Conservation (phyloP, 306 rosid genomes). For the Cucumis hystrix region DNA sequence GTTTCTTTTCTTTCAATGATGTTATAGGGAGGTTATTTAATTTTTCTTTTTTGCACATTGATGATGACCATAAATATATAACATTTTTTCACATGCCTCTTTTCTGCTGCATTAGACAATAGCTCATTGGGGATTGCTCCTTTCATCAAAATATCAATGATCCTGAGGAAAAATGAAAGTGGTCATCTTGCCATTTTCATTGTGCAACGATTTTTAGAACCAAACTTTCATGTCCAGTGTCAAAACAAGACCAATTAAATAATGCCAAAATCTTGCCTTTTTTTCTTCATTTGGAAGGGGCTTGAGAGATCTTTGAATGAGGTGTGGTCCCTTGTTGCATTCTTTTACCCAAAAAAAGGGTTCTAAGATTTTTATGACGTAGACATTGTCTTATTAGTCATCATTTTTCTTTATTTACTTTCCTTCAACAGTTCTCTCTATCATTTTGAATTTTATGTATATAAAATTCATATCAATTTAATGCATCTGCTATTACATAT, state of each 20-base stretch:
- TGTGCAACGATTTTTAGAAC: too few relatives aligned
- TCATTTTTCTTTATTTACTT: background rate
- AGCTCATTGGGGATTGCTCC: background rate
- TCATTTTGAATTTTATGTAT: background rate
- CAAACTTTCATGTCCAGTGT: too few relatives aligned
- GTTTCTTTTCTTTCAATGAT: background rate
- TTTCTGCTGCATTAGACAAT: background rate
- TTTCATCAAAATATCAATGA: background rate
- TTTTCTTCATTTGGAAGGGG: too few relatives aligned
- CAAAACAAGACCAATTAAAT: too few relatives aligned
- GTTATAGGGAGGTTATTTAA: too few relatives aligned
- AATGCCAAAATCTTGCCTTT: too few relatives aligned
- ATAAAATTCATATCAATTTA: background rate
- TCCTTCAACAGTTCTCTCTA: background rate
- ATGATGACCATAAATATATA: too few relatives aligned
- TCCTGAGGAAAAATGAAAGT: too few relatives aligned
- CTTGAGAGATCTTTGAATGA: too few relatives aligned
- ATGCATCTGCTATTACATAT: background rate
- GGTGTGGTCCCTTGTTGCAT: too few relatives aligned
- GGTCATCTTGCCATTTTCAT: too few relatives aligned
- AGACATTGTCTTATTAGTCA: background rate
- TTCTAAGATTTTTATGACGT: background rate
- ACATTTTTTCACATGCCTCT: background rate
- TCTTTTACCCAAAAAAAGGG: background rate
- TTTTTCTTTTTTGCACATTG: too few relatives aligned